Evolutionary conservation across 192 early-diverging fungal genomes (phyloP), one percentile per base, ranked within the genome.

Genomic region (Diversispora epigaea): DNA sequence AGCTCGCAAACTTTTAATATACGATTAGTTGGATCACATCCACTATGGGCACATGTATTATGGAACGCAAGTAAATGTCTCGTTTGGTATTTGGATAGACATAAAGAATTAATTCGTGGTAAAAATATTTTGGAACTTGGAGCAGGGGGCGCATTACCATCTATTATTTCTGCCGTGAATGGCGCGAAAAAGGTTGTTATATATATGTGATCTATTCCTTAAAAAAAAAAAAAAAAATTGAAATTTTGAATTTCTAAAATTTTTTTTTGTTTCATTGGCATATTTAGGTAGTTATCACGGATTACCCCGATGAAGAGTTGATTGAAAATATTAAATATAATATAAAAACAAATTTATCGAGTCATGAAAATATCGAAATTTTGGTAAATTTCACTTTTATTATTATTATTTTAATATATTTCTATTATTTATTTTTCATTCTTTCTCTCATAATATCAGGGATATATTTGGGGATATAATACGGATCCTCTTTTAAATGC

Each of bases 21-120:
- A 46, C 85, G 86, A 14, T 83, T 92, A 5, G 85, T 93, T 22
- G 92, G 92, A 41, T 83, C 87, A 11, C 92, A 93, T 70, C 90
- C 92, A 46, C 84, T 97, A 1, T 94, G 93, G 94, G 93, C 86
- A 15, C 95, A 97, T 77, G 81, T 89, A 55, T 86, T 97, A 40
- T 97, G 95, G 95, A 97, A 97, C 71, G 94, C 95, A 4, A 92
- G 93, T 54, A 89, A 91, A 77, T 86, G 86, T 43, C 87, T 96
- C 85, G 88, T 93, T 41, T 83, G 88, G 64, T 89, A 92, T 76
- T 81, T 97, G 62, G 95, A 97, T 72, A 68, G 82, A 45, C 81
- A 90, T 70, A 89, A 89, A 47, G 79, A 84, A 17, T 70, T 92
- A 11, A 84, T 88, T 9, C 43, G 63, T 3, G 80, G 80, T 56